Percentiles rank a stretch among this genome's conserved stretches.
phyloP scores from a whole-genome alignment of 352 stramenopile species.

The Globisporangium nodosum region DNA sequence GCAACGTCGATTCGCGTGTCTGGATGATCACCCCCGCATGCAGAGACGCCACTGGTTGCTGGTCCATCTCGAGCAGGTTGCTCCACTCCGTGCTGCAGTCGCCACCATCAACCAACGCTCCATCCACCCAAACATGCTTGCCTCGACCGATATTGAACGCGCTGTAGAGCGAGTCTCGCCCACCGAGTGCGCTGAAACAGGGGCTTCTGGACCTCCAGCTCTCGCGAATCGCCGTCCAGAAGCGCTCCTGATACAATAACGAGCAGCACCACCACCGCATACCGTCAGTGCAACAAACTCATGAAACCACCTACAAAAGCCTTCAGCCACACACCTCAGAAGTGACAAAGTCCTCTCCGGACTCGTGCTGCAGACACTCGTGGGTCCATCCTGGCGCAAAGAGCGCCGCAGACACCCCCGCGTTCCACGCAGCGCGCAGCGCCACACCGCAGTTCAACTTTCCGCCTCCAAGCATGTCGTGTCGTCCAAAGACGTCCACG shows the following conservation, averaged over 20 bases:
- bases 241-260: constrained; percentile 14
- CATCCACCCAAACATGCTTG: constrained; percentile 20
- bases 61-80: constrained; percentile 29
- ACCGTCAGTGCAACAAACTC: background rate
- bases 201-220: constrained; percentile 30
- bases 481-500: constrained; percentile 43
- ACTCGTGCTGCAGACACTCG: constrained; percentile 30
- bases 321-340: constrained; percentile 10
- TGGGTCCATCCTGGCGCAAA: constrained; percentile 35
- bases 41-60: constrained; percentile 23
- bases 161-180: constrained; percentile 29
- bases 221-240: constrained; percentile 23
- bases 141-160: constrained; percentile 33
- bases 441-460: constrained; percentile 28
- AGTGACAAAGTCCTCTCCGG: constrained; percentile 17
- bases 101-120: constrained; percentile 1
- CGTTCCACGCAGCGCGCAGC: constrained; percentile 29
- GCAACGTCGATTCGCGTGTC: constrained; percentile 21
- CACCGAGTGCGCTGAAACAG: constrained; percentile 29
- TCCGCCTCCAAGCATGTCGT: constrained; percentile 28
- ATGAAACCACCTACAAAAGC: background rate
- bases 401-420: constrained; percentile 30
- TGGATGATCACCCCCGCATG: constrained; percentile 21
- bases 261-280: background rate
- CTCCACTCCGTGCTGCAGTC: constrained; percentile 16